phyloP scores from a whole-genome alignment of 805 yeast genomes.

The Helenozyma rhizophorensis region DNA sequence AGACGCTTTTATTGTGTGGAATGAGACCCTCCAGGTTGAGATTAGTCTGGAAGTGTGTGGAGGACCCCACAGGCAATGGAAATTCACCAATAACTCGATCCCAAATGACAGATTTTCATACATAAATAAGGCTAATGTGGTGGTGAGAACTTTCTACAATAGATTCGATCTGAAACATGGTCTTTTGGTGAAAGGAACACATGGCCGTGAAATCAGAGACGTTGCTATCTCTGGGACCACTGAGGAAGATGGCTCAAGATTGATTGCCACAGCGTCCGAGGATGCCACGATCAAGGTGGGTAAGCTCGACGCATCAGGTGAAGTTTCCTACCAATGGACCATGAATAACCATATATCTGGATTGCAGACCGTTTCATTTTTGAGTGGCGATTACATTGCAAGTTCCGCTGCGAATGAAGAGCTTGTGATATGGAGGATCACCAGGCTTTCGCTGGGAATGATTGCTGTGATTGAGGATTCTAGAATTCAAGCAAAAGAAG shows the following conservation, averaged over 20 bases:
- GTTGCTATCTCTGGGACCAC: slow-evolving; percentile 47
- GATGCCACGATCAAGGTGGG: slow-evolving; percentile 77
- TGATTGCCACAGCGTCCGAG: slow-evolving; percentile 79
- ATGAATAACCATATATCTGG: slow-evolving; percentile 86
- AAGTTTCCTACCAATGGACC: slow-evolving; percentile 49
- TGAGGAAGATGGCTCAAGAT: slow-evolving; percentile 25
- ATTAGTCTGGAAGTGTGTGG: slow-evolving; percentile 74
- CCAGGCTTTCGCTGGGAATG: slow-evolving; percentile 24
- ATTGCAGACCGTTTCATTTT: slow-evolving; percentile 65
- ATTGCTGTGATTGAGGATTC: slow-evolving; percentile 50
- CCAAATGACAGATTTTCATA: slow-evolving; percentile 43
- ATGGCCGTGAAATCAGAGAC: slow-evolving; percentile 88
- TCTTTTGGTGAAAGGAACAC: slow-evolving; percentile 49
- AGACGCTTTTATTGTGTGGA: slow-evolving; percentile 72
- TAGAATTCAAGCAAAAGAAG: slow-evolving; percentile 49
- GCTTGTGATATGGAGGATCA: slow-evolving; percentile 70
- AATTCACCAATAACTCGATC: slow-evolving; percentile 24
- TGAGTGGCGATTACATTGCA: slow-evolving; percentile 44
- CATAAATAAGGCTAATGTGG: slow-evolving; percentile 49
- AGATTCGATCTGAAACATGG: slow-evolving; percentile 15
- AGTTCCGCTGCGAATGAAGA: slow-evolving; percentile 85
- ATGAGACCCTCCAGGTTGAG: slow-evolving; percentile 73
- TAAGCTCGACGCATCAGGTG: slow-evolving; percentile 35
- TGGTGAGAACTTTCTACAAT: slow-evolving; percentile 25
- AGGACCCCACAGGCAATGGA: slow-evolving; percentile 89